Conservation (phyloP, 805 yeast species). For the Saturnispora gosingensis region DNA sequence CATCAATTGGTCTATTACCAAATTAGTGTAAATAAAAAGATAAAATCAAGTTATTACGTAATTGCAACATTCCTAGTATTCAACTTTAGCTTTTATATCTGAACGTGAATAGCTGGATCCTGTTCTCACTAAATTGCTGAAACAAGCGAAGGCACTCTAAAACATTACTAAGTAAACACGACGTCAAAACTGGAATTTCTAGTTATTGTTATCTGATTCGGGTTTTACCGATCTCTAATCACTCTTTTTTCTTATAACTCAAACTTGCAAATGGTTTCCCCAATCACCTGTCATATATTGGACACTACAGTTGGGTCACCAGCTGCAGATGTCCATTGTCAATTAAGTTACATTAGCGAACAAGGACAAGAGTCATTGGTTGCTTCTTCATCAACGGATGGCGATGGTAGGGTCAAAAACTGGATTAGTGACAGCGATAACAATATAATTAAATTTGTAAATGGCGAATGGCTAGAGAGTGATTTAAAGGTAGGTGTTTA, state of each 20-base stretch:
- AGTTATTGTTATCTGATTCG: not conserved
- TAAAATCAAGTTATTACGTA: not conserved
- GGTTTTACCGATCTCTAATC: slow-evolving; percentile 1
- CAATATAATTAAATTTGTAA: slow-evolving; percentile 8
- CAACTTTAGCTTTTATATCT: not conserved
- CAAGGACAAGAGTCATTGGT: not conserved
- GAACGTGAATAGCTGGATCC: not conserved
- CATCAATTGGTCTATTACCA: not conserved
- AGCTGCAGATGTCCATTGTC: slow-evolving; percentile 66
- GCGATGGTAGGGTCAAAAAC: slow-evolving; percentile 67
- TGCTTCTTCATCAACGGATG: slow-evolving; percentile 41
- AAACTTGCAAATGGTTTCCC: slow-evolving; percentile 23
- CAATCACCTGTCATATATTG: slow-evolving; percentile 82
- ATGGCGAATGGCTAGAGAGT: slow-evolving; percentile 29
- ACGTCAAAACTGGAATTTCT: not conserved
- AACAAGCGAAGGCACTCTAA: not conserved
- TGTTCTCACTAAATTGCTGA: not conserved
- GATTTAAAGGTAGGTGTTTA: slow-evolving; percentile 53
- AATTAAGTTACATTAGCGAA: slow-evolving; percentile 33
- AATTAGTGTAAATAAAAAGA: not conserved
- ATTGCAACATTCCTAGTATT: not conserved
- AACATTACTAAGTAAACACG: not conserved
- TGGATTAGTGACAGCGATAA: slow-evolving; percentile 40
- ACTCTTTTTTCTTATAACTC: not conserved
- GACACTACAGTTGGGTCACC: slow-evolving; percentile 83